phyloP scores from a whole-genome alignment of 2,329 filamentous ascomycete species.

The Chaetothyriales sp. region DNA sequence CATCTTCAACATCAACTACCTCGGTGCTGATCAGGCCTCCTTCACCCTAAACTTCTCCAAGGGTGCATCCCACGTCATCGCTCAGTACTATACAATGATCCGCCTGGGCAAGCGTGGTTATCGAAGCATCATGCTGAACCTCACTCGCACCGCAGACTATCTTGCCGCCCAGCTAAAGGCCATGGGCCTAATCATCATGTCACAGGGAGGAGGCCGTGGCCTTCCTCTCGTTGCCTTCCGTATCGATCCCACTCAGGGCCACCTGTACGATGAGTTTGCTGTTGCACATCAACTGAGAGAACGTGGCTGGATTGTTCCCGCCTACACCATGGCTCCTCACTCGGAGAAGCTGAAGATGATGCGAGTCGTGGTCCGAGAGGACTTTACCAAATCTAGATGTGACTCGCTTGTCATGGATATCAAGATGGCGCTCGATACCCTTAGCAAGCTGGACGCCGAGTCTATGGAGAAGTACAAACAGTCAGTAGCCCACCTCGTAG shows the following conservation, averaged over 20 bases:
- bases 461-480: slow-evolving; percentile 56
- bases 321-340: slow-evolving; percentile 92
- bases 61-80: slow-evolving; percentile 85
- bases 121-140: slow-evolving; percentile 82
- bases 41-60: slow-evolving; percentile 98
- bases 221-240: slow-evolving; percentile 86
- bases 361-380: slow-evolving; percentile 78
- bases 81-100: slow-evolving; percentile 95
- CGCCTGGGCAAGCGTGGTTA: slow-evolving; percentile 88
- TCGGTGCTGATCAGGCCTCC: slow-evolving; percentile 85
- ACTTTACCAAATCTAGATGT: slow-evolving; percentile 72
- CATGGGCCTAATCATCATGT: slow-evolving; percentile 80
- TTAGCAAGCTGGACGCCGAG: slow-evolving; percentile 61
- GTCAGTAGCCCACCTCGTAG: slow-evolving; percentile 27
- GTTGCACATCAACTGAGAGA: slow-evolving; percentile 74
- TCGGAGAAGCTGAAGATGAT: slow-evolving; percentile 77
- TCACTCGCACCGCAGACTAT: slow-evolving; percentile 82
- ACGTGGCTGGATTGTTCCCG: slow-evolving; percentile 84
- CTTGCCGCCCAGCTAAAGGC: slow-evolving; percentile 58
- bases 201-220: slow-evolving; percentile 59
- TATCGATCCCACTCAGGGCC: slow-evolving; percentile 43
- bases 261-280: slow-evolving; percentile 60
- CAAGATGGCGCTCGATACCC: slow-evolving; percentile 57
- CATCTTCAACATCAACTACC: slow-evolving; percentile 98
- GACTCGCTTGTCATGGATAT: slow-evolving; percentile 68